Percentiles rank a stretch among this genome's conserved stretches.
These are phyloP conservation scores for Babesia divergens DNA, from an alignment of 169 alveolate genomes.

Conservation along the genomic window DNA sequence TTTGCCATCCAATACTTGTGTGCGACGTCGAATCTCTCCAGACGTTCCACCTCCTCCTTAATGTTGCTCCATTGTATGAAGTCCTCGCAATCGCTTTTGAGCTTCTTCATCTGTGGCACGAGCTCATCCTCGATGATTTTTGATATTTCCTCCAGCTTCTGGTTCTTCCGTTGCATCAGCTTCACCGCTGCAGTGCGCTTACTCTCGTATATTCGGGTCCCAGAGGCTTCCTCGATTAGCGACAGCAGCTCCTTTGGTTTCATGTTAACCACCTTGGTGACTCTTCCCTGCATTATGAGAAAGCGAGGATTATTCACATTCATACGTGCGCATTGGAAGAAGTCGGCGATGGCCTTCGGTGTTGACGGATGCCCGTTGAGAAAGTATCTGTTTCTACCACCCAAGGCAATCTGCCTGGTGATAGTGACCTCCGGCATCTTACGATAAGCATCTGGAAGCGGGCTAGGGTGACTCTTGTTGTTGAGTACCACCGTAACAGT, in stretches of 20 bases:
- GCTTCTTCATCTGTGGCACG: constrained; percentile 85
- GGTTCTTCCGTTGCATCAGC: constrained; percentile 88
- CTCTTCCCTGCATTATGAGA: constrained; percentile 95
- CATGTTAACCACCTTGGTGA: constrained; percentile 96
- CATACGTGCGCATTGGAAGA: constrained; percentile 92
- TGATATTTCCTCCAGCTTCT: constrained; percentile 86
- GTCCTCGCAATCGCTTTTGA: constrained; percentile 82
- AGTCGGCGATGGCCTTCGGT: constrained; percentile 88
- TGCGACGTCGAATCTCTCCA: constrained; percentile 64
- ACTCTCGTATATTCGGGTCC: constrained; percentile 93
- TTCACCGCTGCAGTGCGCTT: constrained; percentile 90
- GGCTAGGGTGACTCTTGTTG: constrained; percentile 80
- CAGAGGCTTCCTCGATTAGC: constrained; percentile 97
- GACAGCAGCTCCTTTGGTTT: constrained; percentile 95
- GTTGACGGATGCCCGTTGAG: constrained; percentile 93
- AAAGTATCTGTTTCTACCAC: constrained; percentile 93
- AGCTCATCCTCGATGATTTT: constrained; percentile 87
- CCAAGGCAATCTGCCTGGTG: constrained; percentile 89
- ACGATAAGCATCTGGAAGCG: constrained; percentile 81
- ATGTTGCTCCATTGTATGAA: constrained; percentile 65
- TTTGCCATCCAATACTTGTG: constrained; percentile 70
- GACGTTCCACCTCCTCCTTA: constrained; percentile 69
- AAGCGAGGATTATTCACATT: constrained; percentile 98
- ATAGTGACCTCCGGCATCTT: constrained; percentile 86
- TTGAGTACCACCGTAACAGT: constrained; percentile 95